phyloP scores from a whole-genome alignment of 306 rosid species.

The Hylodesmum podocarpum region DNA sequence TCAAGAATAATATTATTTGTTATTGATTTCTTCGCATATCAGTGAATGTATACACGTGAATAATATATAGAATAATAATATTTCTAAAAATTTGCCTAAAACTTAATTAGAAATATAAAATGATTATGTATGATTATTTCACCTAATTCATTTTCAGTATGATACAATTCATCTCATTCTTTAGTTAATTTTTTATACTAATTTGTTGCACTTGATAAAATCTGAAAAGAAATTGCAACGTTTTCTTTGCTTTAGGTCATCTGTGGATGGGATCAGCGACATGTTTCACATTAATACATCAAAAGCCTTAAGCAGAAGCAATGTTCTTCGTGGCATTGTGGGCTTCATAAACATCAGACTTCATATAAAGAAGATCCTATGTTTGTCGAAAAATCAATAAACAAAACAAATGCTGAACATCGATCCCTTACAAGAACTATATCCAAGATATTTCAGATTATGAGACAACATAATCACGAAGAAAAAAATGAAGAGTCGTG shows the following conservation, averaged over 20 bases:
- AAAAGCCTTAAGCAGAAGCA: neutral
- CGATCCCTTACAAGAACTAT: neutral
- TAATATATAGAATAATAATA: too few relatives aligned
- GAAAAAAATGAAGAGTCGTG: neutral
- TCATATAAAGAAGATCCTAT: neutral
- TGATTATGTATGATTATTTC: too few relatives aligned
- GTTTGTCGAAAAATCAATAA: neutral
- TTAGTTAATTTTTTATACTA: neutral
- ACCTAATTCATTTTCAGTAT: too few relatives aligned
- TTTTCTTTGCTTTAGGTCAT: neutral
- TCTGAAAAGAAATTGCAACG: neutral
- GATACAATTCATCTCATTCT: too few relatives aligned
- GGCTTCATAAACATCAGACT: neutral
- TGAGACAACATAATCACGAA: neutral
- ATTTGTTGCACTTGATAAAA: neutral
- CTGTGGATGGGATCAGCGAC: neutral
- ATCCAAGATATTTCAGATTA: neutral
- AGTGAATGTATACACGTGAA: too few relatives aligned
- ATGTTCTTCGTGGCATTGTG: neutral
- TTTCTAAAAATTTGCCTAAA: too few relatives aligned
- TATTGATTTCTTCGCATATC: too few relatives aligned
- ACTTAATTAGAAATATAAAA: too few relatives aligned
- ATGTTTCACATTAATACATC: neutral
- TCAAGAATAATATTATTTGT: too few relatives aligned
- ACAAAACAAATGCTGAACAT: conserved; percentile 3